Percentiles rank a stretch among this genome's conserved stretches.
phyloP scores from a whole-genome alignment of 1,284 basidiomycete genomes.

The Cystobasidiaceae sp. region DNA sequence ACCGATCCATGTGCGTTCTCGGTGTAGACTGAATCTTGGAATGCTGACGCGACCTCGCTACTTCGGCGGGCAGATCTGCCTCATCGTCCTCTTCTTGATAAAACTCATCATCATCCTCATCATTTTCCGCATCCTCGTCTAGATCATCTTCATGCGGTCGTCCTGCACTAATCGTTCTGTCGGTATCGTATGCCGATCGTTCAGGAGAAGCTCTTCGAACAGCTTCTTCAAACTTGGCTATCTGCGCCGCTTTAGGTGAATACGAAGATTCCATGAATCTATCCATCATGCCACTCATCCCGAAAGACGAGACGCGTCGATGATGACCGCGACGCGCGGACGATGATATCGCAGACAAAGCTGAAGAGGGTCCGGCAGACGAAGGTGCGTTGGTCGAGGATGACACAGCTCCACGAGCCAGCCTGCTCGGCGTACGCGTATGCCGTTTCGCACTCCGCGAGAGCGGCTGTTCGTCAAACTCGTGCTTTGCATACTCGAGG shows the following conservation, averaged over 20 bases:
- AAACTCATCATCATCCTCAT: slow-evolving; percentile 14
- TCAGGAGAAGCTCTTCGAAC: slow-evolving; percentile 8
- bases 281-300: slow-evolving; percentile 23
- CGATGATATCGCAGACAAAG: no score
- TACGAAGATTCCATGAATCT: slow-evolving; percentile 24
- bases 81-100: not conserved
- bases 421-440: no score
- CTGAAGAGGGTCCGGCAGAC: no score
- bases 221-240: slow-evolving; percentile 23
- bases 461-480: no score
- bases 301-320: slow-evolving; percentile 14
- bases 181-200: slow-evolving; percentile 9
- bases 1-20: not conserved
- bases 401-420: no score
- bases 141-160: not conserved
- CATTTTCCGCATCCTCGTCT: not conserved
- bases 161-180: slow-evolving; percentile 3
- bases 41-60: no score
- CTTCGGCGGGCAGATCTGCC: not conserved
- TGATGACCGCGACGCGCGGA: no score
- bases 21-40: slow-evolving; percentile 4
- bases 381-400: no score
- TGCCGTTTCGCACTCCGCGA: not conserved
- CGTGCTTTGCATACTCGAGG: no score
- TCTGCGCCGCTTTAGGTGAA: slow-evolving; percentile 25